These are phyloP conservation scores for Cicer cuneatum DNA, from an alignment of 306 rosid genomes.

Conservation along the genomic window DNA sequence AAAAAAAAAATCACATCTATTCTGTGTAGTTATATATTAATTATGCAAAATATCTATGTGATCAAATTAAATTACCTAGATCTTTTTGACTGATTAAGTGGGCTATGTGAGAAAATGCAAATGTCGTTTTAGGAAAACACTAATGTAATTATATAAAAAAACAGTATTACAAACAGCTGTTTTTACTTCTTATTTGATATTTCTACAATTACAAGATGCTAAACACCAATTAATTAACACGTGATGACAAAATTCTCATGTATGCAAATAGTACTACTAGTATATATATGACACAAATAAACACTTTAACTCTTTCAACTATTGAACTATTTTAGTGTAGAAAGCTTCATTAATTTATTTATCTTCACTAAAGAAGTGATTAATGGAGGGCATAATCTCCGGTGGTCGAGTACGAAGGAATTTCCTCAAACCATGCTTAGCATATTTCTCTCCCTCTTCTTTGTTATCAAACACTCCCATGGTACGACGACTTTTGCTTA, in stretches of 20 bases:
- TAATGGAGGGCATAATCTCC: slow-evolving; percentile 80
- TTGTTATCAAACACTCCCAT: slow-evolving; percentile 73
- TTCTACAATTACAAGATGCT: no score
- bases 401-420: slow-evolving; percentile 86
- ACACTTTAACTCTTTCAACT: not conserved
- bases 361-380: slow-evolving; percentile 70
- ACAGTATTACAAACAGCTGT: no score
- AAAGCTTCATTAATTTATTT: slow-evolving; percentile 3
- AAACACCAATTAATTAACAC: not conserved
- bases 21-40: no score
- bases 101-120: no score
- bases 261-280: not conserved
- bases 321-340: no score
- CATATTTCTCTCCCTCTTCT: slow-evolving; percentile 84
- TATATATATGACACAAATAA: not conserved
- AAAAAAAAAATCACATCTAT: no score
- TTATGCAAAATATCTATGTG: no score
- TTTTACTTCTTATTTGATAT: no score
- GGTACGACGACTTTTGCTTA: slow-evolving; percentile 59
- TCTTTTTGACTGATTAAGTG: no score
- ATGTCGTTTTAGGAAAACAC: no score
- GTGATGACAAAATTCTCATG: not conserved
- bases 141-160: no score
- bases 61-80: no score
- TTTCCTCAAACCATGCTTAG: slow-evolving; percentile 70